These are phyloP conservation scores for Penicillium sp. DNA, from an alignment of 2,329 filamentous ascomycete genomes.

Conservation along the genomic window DNA sequence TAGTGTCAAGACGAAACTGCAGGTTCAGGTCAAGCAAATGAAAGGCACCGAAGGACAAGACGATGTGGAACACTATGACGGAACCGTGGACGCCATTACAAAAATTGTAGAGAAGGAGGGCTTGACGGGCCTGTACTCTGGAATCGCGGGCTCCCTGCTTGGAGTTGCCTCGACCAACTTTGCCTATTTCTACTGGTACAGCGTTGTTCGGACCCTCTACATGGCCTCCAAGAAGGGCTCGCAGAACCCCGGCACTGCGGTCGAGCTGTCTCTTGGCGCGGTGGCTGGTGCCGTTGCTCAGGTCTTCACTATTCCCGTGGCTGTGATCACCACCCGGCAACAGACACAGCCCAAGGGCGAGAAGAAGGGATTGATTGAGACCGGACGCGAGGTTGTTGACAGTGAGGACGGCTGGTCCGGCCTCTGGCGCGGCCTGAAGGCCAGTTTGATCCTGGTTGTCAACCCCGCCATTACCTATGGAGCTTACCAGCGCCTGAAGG, in stretches of 20 bases:
- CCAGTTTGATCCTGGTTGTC: conserved; percentile 90
- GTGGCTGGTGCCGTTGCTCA: conserved; percentile 88
- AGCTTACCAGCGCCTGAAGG: conserved; percentile 86
- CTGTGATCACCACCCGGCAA: conserved; percentile 92
- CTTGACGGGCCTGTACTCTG: conserved; percentile 79
- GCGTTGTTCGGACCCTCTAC: conserved; percentile 81
- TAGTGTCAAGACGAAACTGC: conserved; percentile 93
- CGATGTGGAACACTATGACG: conserved; percentile 74
- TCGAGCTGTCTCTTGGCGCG: conserved; percentile 84
- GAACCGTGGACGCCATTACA: conserved; percentile 82
- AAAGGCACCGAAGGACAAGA: conserved; percentile 49
- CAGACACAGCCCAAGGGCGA: conserved; percentile 87
- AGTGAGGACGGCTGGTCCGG: conserved; percentile 88
- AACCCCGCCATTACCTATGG: conserved; percentile 98
- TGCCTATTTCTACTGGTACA: conserved; percentile 99
- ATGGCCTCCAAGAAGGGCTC: conserved; percentile 60
- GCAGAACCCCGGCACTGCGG: conserved; percentile 72
- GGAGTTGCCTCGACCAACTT: conserved; percentile 98
- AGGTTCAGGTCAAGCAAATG: conserved; percentile 82
- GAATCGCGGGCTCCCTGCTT: conserved; percentile 81
- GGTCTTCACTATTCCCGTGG: conserved; percentile 93
- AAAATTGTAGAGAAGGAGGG: conserved; percentile 85
- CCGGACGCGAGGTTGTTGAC: conserved; percentile 83
- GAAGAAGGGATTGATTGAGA: conserved; percentile 83
- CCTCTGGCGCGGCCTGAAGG: conserved; percentile 93